A percentile compares a stretch with the other conserved stretches of the same genome.
These are phyloP conservation scores for Abelmoschus esculentus DNA, from an alignment of 345 rosid species.

Conservation along the genomic window DNA sequence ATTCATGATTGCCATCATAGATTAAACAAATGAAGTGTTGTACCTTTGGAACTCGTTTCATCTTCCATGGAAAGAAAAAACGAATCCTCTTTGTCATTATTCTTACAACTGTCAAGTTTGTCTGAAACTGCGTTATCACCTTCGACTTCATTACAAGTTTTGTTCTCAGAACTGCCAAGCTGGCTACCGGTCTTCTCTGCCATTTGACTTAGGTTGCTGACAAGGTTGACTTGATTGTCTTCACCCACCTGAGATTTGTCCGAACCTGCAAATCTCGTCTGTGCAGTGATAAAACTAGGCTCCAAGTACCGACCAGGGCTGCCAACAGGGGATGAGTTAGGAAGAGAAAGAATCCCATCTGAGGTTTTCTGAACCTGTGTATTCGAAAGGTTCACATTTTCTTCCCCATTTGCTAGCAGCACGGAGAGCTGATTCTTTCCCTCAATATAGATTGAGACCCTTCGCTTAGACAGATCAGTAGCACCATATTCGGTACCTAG, in stretches of 20 bases:
- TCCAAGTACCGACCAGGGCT: conserved; percentile 64
- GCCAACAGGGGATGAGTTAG: conserved; percentile 48
- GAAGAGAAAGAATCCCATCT: conserved; percentile 73
- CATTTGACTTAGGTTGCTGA: conserved; percentile 23
- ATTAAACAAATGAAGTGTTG: conserved; percentile 11
- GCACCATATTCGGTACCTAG: conserved; percentile 20
- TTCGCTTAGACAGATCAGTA: conserved; percentile 28
- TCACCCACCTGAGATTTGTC: conserved; percentile 33
- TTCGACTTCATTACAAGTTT: conserved; percentile 15
- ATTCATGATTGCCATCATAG: conserved; percentile 9
- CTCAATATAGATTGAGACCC: conserved; percentile 60
- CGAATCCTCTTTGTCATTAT: conserved; percentile 27
- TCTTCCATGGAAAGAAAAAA: conserved; percentile 13
- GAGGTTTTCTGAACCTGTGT: conserved; percentile 46
- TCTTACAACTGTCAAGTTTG: conserved; percentile 19
- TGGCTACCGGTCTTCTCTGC: conserved; percentile 18
- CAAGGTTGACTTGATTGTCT: conserved; percentile 33
- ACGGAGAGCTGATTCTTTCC: conserved; percentile 92
- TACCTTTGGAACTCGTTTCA: conserved; percentile 44
- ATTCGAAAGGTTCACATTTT: conserved; percentile 33
- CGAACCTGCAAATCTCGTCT: conserved; percentile 37
- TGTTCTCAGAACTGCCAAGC: conserved; percentile 28
- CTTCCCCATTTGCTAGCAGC: conserved; percentile 53
- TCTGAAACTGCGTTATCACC: conserved; percentile 15
- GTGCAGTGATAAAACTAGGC: conserved; percentile 35